Percentiles rank a stretch among this genome's conserved stretches.
phyloP scores from a whole-genome alignment of 2,329 filamentous ascomycete genomes.

The Xylariales sp. region DNA sequence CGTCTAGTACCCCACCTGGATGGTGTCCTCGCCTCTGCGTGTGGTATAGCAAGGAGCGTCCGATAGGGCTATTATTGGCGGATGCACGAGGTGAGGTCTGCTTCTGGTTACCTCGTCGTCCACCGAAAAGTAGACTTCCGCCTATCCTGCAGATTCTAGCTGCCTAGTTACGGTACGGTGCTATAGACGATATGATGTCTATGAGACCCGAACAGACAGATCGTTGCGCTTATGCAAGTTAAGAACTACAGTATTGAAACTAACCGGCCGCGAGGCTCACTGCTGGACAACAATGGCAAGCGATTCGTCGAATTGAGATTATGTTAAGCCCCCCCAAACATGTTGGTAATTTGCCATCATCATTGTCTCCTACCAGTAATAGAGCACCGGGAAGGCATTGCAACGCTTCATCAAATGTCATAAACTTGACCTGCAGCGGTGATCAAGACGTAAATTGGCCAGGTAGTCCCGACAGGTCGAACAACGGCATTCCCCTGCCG shows the following conservation, averaged over 20 bases:
- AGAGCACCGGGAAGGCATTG: not conserved
- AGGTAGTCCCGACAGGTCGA: not conserved
- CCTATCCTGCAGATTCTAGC: no score
- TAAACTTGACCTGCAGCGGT: not conserved
- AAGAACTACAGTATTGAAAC: not conserved
- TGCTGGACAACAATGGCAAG: not conserved
- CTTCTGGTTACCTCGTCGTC: no score
- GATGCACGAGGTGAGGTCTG: not conserved
- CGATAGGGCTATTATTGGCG: not conserved
- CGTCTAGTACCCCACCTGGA: not conserved
- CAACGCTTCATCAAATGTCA: not conserved
- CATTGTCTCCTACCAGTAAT: not conserved
- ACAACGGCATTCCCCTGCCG: not conserved
- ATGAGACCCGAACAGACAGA: not conserved
- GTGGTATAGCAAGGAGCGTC: not conserved
- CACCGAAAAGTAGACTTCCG: no score
- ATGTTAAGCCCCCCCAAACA: not conserved
- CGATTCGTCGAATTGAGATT: slow-evolving; percentile 4
- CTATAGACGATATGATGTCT: no score
- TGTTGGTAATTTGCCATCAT: slow-evolving; percentile 4
- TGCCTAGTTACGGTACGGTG: no score
- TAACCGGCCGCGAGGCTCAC: not conserved
- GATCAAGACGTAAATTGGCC: not conserved
- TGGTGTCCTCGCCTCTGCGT: slow-evolving; percentile 7
- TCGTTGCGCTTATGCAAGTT: slow-evolving; percentile 9